Base-by-base conservation (phyloP, 2,329 filamentous ascomycete species). In the Sporothrix globosa region DNA sequence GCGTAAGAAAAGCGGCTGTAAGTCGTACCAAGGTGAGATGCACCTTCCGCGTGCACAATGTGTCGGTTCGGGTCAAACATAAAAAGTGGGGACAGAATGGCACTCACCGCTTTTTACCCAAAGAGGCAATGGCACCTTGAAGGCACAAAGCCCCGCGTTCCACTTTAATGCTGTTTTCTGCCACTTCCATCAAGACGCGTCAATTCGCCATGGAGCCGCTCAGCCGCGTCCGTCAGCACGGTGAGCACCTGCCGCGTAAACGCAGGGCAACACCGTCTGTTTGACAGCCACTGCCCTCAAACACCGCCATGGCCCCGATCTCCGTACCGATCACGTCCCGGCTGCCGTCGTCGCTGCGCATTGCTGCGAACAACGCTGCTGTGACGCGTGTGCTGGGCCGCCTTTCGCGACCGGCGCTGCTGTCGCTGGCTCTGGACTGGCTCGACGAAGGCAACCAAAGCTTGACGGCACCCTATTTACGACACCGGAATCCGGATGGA, bases 401-500 rank as follows among this genome's bases (percentile, higher is more conserved):
- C 69, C 85, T 96, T 21, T 91, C 92, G 1, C 89, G 92, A 67
- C 82, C 89, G 61, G 88, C 91, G 0, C 85, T 97, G 27, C 81
- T 96, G 34, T 87, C 88, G 0, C 85, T 97, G 10, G 91, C 87
- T 0, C 84, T 93, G 27, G 86, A 91, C 81, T 97, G 93, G 93
- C 87, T 96, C 3, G 87, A 90, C 70, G 87, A 90, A 65, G 82
- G 84, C 73, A 90, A 91, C 73, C 82, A 88, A 53, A 79, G 84
- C 4, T 82, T 86, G 21, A 90, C 87, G 56, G 82, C 82, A 1
- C 91, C 91, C 0, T 88, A 85, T 76, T 85, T 91, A 60, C 83
- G 77, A 73, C 78, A 4, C 46, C 34, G 34, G 34, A 34, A 34
- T 34, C 34, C 34, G 0, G 6, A 34, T 7, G 34, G 17, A 50